Conservation (phyloP, 2,329 filamentous ascomycete genomes). For the Sporothrix inflata region DNA sequence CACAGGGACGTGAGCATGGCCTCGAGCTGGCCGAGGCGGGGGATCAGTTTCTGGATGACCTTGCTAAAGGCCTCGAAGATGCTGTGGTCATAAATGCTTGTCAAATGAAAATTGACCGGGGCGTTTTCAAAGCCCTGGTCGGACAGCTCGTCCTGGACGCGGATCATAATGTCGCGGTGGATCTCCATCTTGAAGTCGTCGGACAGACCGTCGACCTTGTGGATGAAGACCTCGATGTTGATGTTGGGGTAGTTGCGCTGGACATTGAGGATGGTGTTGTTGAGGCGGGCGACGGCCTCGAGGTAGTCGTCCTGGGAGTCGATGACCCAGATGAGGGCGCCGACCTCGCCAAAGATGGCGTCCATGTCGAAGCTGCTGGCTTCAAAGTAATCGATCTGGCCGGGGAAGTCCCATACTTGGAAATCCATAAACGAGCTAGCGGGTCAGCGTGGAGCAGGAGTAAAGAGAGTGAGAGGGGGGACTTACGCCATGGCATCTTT, state of each 20-base stretch:
- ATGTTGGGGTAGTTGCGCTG: slow-evolving; percentile 89
- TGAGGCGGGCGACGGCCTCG: slow-evolving; percentile 83
- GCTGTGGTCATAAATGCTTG: slow-evolving; percentile 97
- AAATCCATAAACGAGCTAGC: slow-evolving; percentile 97
- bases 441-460: background rate
- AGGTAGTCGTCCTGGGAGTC: slow-evolving; percentile 98
- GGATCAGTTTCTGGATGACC: slow-evolving; percentile 96
- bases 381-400: slow-evolving; percentile 86
- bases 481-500: slow-evolving; percentile 93
- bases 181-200: slow-evolving; percentile 97
- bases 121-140: slow-evolving; percentile 93
- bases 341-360: slow-evolving; percentile 90
- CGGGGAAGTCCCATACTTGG: slow-evolving; percentile 96
- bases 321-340: slow-evolving; percentile 96
- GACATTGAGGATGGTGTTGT: slow-evolving; percentile 85
- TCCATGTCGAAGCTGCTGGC: slow-evolving; percentile 89
- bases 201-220: slow-evolving; percentile 97
- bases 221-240: slow-evolving; percentile 97
- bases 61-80: slow-evolving; percentile 97
- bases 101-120: slow-evolving; percentile 92
- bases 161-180: slow-evolving; percentile 93
- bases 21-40: slow-evolving; percentile 88
- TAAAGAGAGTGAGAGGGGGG: background rate
- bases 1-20: slow-evolving; percentile 92
- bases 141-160: slow-evolving; percentile 92